A percentile compares a stretch with the other conserved stretches of the same genome.
Conservation (phyloP, 2,329 filamentous ascomycete species). For the Phaeosphaeria sp. region DNA sequence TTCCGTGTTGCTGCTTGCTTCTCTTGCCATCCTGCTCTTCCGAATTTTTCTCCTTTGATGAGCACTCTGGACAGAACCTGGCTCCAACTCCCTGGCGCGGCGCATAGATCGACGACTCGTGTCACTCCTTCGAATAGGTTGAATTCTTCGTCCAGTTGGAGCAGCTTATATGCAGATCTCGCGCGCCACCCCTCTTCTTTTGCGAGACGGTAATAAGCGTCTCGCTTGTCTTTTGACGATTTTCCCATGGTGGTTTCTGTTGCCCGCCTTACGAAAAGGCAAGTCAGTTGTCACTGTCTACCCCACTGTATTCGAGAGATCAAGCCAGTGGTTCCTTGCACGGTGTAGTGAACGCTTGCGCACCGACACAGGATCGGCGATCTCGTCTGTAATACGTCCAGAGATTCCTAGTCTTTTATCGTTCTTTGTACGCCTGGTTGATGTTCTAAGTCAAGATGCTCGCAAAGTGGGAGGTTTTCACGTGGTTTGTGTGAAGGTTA, state of each 20-base stretch:
- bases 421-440: not conserved
- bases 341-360: not conserved
- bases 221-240: slow-evolving; percentile 97
- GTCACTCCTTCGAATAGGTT: slow-evolving; percentile 90
- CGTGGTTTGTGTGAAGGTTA: slow-evolving; percentile 23
- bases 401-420: not conserved
- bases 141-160: slow-evolving; percentile 93
- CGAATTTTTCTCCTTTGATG: slow-evolving; percentile 92
- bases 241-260: slow-evolving; percentile 76
- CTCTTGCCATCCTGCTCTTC: slow-evolving; percentile 85
- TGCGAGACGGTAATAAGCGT: slow-evolving; percentile 95
- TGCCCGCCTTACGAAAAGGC: too few relatives aligned
- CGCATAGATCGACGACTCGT: slow-evolving; percentile 93
- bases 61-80: slow-evolving; percentile 93
- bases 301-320: not conserved
- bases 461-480: slow-evolving; percentile 19
- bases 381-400: not conserved
- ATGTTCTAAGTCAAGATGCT: not conserved
- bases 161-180: slow-evolving; percentile 92
- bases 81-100: slow-evolving; percentile 95
- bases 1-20: slow-evolving; percentile 72
- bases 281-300: too few relatives aligned
- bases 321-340: not conserved
- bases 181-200: slow-evolving; percentile 99
- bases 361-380: not conserved